These are phyloP conservation scores for Volvox reticuliferus DNA, from an alignment of 139 green algal species.

Conservation along the genomic window DNA sequence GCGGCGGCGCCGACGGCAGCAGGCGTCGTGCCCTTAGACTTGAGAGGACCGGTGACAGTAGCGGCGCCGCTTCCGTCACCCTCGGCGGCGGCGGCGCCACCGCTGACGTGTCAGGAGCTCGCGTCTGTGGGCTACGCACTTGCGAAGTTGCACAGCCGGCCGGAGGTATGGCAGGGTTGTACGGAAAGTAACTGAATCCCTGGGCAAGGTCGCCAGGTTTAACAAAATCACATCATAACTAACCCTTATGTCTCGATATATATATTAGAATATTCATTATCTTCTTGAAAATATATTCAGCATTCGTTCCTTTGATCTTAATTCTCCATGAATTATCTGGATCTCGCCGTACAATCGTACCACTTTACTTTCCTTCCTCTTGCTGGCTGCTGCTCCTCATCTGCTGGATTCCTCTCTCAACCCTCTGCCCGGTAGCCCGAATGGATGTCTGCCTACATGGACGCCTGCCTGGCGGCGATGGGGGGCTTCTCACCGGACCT, in stretches of 20 bases:
- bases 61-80: background rate
- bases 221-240: too few species aligned
- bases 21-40: too few species aligned
- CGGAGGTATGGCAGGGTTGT: background rate
- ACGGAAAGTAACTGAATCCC: too few species aligned
- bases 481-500: background rate
- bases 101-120: slow-evolving; percentile 49
- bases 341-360: too few species aligned
- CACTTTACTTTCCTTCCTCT: too few species aligned
- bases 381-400: background rate
- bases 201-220: too few species aligned
- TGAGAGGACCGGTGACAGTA: background rate
- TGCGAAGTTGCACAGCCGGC: slow-evolving; percentile 38
- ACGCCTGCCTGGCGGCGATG: background rate
- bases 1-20: background rate
- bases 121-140: slow-evolving; percentile 36
- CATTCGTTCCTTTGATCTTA: too few species aligned
- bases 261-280: too few species aligned
- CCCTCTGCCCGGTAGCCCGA: slow-evolving; percentile 11
- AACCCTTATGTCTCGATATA: too few species aligned
- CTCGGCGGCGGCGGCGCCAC: background rate
- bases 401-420: background rate
- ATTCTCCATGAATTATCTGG: too few species aligned
- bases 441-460: slow-evolving; percentile 28
- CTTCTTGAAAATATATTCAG: too few species aligned